phyloP scores from a whole-genome alignment of 2,329 filamentous ascomycete genomes.

The Niveomyces coronatus region DNA sequence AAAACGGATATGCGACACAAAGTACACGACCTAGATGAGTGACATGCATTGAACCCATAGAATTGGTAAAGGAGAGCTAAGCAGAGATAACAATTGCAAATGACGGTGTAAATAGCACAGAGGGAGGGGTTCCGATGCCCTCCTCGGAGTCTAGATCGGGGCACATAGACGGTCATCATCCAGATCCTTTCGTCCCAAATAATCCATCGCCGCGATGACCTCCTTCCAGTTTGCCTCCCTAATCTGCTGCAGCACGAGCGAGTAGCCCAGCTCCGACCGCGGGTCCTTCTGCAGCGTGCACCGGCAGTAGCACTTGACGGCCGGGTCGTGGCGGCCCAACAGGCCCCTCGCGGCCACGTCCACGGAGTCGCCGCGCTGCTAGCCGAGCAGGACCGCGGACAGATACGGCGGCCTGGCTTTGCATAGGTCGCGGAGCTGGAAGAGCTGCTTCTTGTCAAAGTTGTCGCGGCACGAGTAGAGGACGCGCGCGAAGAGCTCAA shows the following conservation, averaged over 20 bases:
- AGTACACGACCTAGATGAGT: background rate
- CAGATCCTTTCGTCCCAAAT: constrained; percentile 19
- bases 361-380: constrained; percentile 18
- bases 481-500: constrained; percentile 56
- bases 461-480: constrained; percentile 45
- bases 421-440: constrained; percentile 54
- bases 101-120: too few species aligned
- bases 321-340: constrained; percentile 11
- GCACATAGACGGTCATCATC: constrained; percentile 12
- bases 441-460: constrained; percentile 42
- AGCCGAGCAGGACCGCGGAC: constrained; percentile 19
- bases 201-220: constrained; percentile 16
- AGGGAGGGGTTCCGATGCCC: too few species aligned
- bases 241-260: constrained; percentile 12
- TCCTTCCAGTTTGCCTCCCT: constrained; percentile 20
- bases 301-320: constrained; percentile 22
- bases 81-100: background rate
- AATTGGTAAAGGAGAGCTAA: constrained; percentile 1
- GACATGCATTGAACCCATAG: background rate
- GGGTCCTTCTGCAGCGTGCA: constrained; percentile 18
- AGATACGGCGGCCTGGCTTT: constrained; percentile 44
- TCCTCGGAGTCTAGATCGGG: constrained; percentile 5
- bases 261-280: constrained; percentile 15
- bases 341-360: constrained; percentile 18
- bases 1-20: background rate